Base-by-base conservation (phyloP, 1,284 basidiomycete genomes). In the Microbotryum lychnidis-dioicae region DNA sequence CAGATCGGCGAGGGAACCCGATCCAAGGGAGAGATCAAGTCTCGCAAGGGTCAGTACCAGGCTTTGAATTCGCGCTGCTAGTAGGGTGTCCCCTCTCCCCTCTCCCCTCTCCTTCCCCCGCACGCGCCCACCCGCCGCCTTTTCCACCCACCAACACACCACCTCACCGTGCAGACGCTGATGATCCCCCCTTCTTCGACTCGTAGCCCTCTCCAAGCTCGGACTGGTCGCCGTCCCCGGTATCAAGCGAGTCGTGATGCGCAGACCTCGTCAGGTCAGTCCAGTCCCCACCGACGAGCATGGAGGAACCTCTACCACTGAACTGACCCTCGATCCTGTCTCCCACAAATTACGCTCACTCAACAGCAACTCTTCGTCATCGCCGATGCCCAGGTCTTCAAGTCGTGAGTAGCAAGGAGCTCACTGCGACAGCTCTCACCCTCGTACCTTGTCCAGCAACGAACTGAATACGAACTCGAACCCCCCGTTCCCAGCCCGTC, bases 311-410 rank as follows among this genome's bases (percentile, higher is more conserved):
- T 37, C 33, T 46, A 6, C 12, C 25, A 16, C 14, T 3, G 10
- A 4, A 7, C 45, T 57, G 4, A 42, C 51, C 10, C 33, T 1
- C 31, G 8, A 51, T 33, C 50, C 33, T 29, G 50, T 25, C 1
- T 60, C 61, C 48, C 27, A 47, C 44, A 0, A 16, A 16, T 9
- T 16, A 37, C 9, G 37, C 37, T 37, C 33, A 25, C 46, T 56
- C 31, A 47, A 9, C 25, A 42, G 31, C 70, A 91, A 88, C 81
- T 92, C 68, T 84, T 98, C 65, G 89, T 97, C 76, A 93, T 98
- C 72, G 84, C 89, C 65, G 81, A 87, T 63, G 94, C 96, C 57
- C 94, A 98, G 71, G 94, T 98, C 58, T 98, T 91, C 86, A 97
- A 97, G 82, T 92, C 91, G 64, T 67, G 21, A 33, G 63, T 60